Evolutionary conservation across 345 rosid species (phyloP).

Genomic region (Gossypium australe): DNA sequence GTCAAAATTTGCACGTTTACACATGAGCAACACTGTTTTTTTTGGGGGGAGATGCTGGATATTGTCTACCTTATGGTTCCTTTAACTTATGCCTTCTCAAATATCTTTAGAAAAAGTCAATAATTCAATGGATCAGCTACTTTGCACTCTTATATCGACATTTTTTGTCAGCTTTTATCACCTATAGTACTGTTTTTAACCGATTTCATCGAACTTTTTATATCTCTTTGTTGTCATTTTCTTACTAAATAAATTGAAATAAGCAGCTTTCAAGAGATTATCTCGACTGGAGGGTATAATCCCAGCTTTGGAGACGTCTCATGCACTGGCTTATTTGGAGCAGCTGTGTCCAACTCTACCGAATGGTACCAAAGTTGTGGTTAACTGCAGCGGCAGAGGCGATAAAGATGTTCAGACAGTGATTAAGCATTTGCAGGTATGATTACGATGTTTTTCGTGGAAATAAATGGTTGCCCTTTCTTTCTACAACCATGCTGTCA

Average conservation of each 20-base stretch:
- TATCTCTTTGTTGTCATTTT: neutral
- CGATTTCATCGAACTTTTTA: neutral
- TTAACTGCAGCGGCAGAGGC: constrained; percentile 93
- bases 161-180: neutral
- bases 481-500: neutral
- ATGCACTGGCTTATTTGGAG: constrained; percentile 72
- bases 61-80: neutral
- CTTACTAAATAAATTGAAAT: neutral
- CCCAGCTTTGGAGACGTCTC: constrained; percentile 92
- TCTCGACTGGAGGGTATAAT: constrained; percentile 81
- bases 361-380: constrained; percentile 53
- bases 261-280: constrained; percentile 79
- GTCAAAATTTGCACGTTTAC: neutral
- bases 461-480: neutral
- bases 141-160: neutral
- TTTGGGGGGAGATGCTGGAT: neutral
- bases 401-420: constrained; percentile 94
- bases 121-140: neutral
- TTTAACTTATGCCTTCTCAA: neutral
- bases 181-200: neutral
- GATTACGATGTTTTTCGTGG: constrained; percentile 9
- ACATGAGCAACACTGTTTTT: neutral
- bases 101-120: neutral
- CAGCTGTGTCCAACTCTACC: constrained; percentile 76
- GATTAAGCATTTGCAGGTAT: constrained; percentile 58